Evolutionary conservation across 371 early-diverging fungal genomes (phyloP).

Genomic region (Nosema muscidifuracis): DNA sequence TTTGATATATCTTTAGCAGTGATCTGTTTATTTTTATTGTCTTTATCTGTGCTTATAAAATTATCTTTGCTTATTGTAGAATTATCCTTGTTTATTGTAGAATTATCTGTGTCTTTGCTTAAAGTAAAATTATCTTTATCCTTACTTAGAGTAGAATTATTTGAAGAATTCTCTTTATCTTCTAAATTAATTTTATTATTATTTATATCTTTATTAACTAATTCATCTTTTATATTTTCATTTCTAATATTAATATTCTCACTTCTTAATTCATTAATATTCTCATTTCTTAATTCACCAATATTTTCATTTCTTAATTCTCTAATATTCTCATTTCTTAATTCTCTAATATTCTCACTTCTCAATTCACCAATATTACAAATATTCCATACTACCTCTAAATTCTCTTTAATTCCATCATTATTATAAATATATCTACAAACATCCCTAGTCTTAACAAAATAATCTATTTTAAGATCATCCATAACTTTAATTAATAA

Average conservation of each 20-base stretch:
- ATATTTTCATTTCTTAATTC: background rate
- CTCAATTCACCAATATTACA: slow-evolving; percentile 51
- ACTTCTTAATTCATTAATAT: background rate
- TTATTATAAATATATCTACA: slow-evolving; percentile 46
- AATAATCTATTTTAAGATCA: slow-evolving; percentile 33
- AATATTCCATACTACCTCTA: slow-evolving; percentile 49
- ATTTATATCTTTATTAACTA: background rate
- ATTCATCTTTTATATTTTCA: background rate
- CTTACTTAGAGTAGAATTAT: no score
- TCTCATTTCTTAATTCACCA: background rate
- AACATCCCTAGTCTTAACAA: slow-evolving; percentile 54
- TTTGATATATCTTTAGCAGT: background rate
- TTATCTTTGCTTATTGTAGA: no score
- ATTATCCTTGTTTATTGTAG: no score
- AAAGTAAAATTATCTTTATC: no score
- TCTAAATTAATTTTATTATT: background rate
- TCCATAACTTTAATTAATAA: slow-evolving; percentile 26
- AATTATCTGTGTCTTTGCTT: no score
- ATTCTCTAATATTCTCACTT: background rate
- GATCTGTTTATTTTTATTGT: background rate
- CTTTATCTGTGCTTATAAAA: no score
- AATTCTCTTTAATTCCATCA: slow-evolving; percentile 17
- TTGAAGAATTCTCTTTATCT: background rate
- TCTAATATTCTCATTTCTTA: background rate
- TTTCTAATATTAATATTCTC: background rate